Evolutionary conservation across 257 asterid species (phyloP).

Genomic region (Solanum arcanum): DNA sequence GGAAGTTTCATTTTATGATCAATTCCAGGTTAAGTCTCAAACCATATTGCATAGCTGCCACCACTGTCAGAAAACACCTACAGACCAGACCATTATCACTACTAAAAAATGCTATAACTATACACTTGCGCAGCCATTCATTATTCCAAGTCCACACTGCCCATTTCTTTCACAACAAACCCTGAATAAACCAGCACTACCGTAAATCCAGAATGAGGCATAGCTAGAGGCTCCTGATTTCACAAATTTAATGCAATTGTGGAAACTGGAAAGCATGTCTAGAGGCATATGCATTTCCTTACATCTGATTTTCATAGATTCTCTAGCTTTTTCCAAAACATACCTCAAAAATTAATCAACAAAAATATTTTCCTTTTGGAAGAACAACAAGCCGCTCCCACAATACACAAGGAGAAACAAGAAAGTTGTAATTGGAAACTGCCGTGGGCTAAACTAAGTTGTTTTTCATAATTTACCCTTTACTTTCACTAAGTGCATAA

Average conservation of each 20-base stretch:
- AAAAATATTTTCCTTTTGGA: background rate
- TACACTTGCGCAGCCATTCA: background rate
- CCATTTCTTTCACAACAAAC: background rate
- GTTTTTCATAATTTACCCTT: background rate
- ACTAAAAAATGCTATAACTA: background rate
- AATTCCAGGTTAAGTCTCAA: background rate
- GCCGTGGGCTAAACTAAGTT: background rate
- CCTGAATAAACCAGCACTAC: background rate
- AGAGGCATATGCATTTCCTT: background rate
- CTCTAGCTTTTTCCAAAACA: background rate
- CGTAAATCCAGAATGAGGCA: background rate
- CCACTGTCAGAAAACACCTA: background rate
- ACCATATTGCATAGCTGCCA: background rate
- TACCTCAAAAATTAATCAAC: background rate
- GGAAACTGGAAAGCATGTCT: background rate
- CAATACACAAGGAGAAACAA: background rate
- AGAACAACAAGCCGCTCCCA: background rate
- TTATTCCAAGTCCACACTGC: background rate
- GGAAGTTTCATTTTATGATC: background rate
- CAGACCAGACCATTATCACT: background rate
- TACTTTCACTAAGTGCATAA: background rate
- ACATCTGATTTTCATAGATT: background rate
- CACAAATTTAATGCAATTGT: background rate
- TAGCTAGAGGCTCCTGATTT: background rate
- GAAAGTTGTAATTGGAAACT: background rate